Base-by-base conservation (phyloP, 1,284 basidiomycete genomes). In the Moniliella sp. region DNA sequence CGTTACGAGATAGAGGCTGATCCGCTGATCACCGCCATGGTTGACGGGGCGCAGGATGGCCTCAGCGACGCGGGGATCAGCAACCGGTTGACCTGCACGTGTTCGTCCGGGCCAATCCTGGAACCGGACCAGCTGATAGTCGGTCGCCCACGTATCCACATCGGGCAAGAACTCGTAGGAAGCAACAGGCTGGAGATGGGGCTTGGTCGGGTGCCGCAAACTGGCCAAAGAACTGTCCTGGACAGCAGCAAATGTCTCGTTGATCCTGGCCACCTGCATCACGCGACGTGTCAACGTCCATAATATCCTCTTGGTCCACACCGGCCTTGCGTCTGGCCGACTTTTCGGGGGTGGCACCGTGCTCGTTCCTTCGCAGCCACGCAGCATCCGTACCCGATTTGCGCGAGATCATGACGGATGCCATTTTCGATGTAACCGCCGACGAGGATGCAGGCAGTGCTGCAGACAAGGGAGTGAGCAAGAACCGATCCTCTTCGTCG, bases 111-210 rank as follows among this genome's bases (percentile, higher is more conserved):
- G 48, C 13, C 38, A 41, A 32, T 54, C 50, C 25, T 41, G 40
- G 40, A 59, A 59, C 12, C 50, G 49, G n/a, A 57, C 50, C 5
- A 59, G 36, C 23, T 56, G 46, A 34, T 48, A 46, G 12, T 45
- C 33, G 18, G 56, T 57, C 4, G 55, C 48, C 56, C 56, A 59
- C 2, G 56, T 59, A 27, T 59, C 54, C 15, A 48, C 41, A 31
- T 59, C 56, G 3, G 56, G 56, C 15, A 57, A 42, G 34, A 59
- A 40, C 30, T 53, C 49, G 38, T 45, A 54, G 8, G 44, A 36
- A 29, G 51, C 44, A 9, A 49, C 40, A 3, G 56, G 50, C 17
- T 42, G 46, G 29, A 59, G 41, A 35, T 40, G 40, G 3, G 36
- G 31, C 39, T 59, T 59, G 40, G 37, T 46, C 11, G 56, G 54